Evolutionary conservation across 78 protist genomes (phyloP), one percentile per base, ranked within the genome.

Genomic region (Dictyostelium capitatum): DNA sequence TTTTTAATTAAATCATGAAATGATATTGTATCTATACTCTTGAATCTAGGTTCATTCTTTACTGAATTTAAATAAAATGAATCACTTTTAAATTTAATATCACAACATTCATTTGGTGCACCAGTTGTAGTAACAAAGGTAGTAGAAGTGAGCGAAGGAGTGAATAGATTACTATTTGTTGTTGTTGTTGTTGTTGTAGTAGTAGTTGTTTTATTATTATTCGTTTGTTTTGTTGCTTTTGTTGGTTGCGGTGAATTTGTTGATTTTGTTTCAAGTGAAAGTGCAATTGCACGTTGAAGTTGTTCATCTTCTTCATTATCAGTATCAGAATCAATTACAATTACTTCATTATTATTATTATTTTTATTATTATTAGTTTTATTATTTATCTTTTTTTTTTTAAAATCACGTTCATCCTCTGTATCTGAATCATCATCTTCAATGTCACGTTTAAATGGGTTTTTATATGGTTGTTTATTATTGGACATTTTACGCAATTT

Each of bases 31-130:
- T 3, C 12, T n/a, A 15, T 65, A 14, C 46, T 2, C 7, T 8
- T 20, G 28, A 64, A 0, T 80, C 73, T 43, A 12, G 59, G 41
- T 54, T 84, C 57, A 57, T 74, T 50, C 0, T 23, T 57, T 12
- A 62, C 6, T 74, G 59, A 48, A 75, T 84, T 84, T 10, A 84
- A 23, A 84, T 84, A 84, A 59, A 84, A 84, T 43, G 57, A 19
- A 30, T 74, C 41, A 3, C 64, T 15, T 28, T 15, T 37, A 37
- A 69, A 69, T 69, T 69, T 37, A 14, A 7, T 25, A 37, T 37
- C 43, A 37, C 43, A 37, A 37, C 43, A 37, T 37, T 37, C 43
- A 37, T 37, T 37, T 37, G 43, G 43, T 37, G n/a, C n/a, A n/a
- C n/a, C n/a, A n/a, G n/a, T n/a, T n/a, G 43, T 37, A 37, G 43